Evolutionary conservation across 257 asterid genomes (phyloP).

Genomic region (Verbena officinalis): DNA sequence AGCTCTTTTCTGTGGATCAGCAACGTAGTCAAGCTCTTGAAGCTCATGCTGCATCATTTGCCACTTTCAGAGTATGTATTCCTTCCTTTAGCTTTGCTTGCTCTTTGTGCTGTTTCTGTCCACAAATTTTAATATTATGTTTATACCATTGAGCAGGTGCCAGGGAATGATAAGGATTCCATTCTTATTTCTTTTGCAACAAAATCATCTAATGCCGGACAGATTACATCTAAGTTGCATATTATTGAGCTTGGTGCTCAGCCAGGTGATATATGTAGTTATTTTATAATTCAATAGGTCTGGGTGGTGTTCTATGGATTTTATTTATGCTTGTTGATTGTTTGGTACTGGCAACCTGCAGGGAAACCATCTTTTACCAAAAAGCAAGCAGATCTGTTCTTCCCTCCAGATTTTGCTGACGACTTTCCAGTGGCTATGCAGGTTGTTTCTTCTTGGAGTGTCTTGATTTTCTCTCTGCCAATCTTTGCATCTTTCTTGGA

Average conservation of each 20-base stretch:
- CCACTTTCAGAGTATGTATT: constrained; percentile 68
- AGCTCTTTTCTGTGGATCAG: constrained; percentile 92
- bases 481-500: constrained; percentile 16
- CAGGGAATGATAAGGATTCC: constrained; percentile 93
- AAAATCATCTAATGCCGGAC: constrained; percentile 84
- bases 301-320: constrained; percentile 16
- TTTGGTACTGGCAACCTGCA: constrained; percentile 36
- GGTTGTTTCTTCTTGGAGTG: constrained; percentile 47
- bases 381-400: constrained; percentile 98
- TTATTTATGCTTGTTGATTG: constrained; percentile 25
- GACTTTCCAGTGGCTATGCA: constrained; percentile 99
- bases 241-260: constrained; percentile 98
- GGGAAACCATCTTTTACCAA: constrained; percentile 92
- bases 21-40: constrained; percentile 99
- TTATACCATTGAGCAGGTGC: constrained; percentile 52
- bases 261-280: constrained; percentile 60
- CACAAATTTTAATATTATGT: constrained; percentile 26
- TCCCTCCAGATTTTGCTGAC: constrained; percentile 96
- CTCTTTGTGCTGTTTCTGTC: constrained; percentile 23
- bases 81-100: constrained; percentile 21
- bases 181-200: constrained; percentile 93
- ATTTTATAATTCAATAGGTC: constrained; percentile 7
- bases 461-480: constrained; percentile 11
- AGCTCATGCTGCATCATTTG: constrained; percentile 98
- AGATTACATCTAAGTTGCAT: constrained; percentile 85